Evolutionary conservation across 805 yeast species (phyloP).

Genomic region (Ogataea polymorpha): DNA sequence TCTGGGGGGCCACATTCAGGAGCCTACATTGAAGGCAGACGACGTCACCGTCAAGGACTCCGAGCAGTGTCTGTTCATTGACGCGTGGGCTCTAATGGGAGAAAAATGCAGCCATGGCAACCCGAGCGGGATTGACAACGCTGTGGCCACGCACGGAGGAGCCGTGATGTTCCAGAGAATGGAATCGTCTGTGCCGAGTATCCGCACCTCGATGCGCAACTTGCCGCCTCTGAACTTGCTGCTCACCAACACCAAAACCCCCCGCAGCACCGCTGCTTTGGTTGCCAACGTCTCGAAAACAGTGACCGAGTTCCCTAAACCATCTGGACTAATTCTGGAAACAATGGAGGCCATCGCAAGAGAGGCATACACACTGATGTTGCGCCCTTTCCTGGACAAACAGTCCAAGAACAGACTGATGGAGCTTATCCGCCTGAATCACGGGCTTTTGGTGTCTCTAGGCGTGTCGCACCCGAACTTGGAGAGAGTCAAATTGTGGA

Average conservation of each 20-base stretch:
- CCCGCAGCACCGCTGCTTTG: slow-evolving; percentile 79
- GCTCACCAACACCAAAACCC: slow-evolving; percentile 81
- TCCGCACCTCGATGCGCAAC: slow-evolving; percentile 63
- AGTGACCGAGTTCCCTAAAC: slow-evolving; percentile 49
- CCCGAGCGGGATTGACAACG: slow-evolving; percentile 95
- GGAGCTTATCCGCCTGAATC: slow-evolving; percentile 75
- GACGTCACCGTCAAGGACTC: slow-evolving; percentile 36
- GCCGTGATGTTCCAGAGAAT: slow-evolving; percentile 85
- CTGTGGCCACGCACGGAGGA: slow-evolving; percentile 94
- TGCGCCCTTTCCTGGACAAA: slow-evolving; percentile 45
- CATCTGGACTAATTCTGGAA: slow-evolving; percentile 57
- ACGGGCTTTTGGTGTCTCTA: slow-evolving; percentile 77
- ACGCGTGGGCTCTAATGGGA: slow-evolving; percentile 87
- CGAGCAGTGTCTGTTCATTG: slow-evolving; percentile 58
- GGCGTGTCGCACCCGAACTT: slow-evolving; percentile 94
- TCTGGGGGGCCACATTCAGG: slow-evolving; percentile 51
- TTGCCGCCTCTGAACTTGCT: slow-evolving; percentile 74
- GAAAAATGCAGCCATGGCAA: slow-evolving; percentile 95
- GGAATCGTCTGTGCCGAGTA: slow-evolving; percentile 53
- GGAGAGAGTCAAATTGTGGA: slow-evolving; percentile 66
- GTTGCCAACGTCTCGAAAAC: slow-evolving; percentile 72
- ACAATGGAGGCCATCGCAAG: slow-evolving; percentile 73
- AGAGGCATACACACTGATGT: slow-evolving; percentile 68
- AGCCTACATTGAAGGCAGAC: slow-evolving; percentile 34
- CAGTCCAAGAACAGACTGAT: slow-evolving; percentile 43